Evolutionary conservation across 495 filamentous ascomycete genomes (phyloP), one percentile per base, ranked within the genome.

Genomic region (Neurospora sp.): DNA sequence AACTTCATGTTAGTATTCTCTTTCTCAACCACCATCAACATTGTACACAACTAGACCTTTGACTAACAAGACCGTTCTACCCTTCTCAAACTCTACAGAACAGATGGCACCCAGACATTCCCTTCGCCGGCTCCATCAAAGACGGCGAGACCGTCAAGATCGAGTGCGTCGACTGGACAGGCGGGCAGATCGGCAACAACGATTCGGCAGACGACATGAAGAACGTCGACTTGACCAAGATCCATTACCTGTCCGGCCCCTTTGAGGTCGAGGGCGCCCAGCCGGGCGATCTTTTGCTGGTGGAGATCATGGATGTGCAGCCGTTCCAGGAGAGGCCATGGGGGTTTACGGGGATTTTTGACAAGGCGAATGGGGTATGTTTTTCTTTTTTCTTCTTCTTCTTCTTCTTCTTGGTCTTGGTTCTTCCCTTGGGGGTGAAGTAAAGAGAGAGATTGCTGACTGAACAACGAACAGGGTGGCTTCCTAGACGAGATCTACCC

Each of bases 221-320:
- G 73, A 91, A 94, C 78, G 90, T 96, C 69, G 95, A 98, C 78
- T 85, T 98, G 4, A 96, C 92, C 9, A 85, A 86, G 71, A 86
- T 94, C 35, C 95, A 98, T 81, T 97, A 96, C 79, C 87, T 98
- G 4, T 94, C 92, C 0, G 95, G 95, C 0, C 95, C 95, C 0
- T 97, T 98, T 76, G 93, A 97, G 76, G 87, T 98, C 71, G 92
- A 94, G 76, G 91, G 88, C 1, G 94, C 95, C 4, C 88, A 92
- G 78, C 94, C 94, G 0, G 95, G 95, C 0, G 95, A 97, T 79
- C 84, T 97, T 9, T 86, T 98, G 1, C 79, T 96, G 0, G 93
- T 97, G 4, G 94, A 98, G 82, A 97, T 98, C 74, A 95, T 97
- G 83, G 95, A 98, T 75, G 95, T 97, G 4, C 94, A 98, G 80